phyloP scores from a whole-genome alignment of 495 filamentous ascomycete genomes.

The Penicillium diatomitis region DNA sequence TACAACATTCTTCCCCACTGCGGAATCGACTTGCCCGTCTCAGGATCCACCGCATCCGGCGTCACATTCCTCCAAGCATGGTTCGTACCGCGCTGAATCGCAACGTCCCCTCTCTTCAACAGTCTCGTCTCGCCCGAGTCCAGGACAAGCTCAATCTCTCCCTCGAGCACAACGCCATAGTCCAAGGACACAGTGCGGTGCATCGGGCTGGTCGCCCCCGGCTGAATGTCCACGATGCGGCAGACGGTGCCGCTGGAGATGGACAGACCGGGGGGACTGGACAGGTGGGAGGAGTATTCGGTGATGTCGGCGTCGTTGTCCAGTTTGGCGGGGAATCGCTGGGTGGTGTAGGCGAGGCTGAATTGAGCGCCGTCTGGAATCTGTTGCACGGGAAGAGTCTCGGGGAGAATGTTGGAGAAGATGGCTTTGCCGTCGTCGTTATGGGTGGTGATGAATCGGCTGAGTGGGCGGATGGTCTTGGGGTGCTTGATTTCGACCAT shows the following conservation, averaged over 20 bases:
- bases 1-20: conserved; percentile 49
- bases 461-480: conserved; percentile 25
- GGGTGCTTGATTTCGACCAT: conserved; percentile 8
- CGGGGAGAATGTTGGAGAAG: conserved; percentile 21
- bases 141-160: conserved; percentile 62
- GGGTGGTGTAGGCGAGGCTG: conserved; percentile 42
- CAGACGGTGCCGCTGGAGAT: conserved; percentile 42
- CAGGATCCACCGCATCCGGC: conserved; percentile 14
- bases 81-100: conserved; percentile 49
- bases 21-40: conserved; percentile 4
- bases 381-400: conserved; percentile 12
- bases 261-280: conserved; percentile 33
- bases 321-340: conserved; percentile 43
- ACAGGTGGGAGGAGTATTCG: conserved; percentile 28
- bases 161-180: conserved; percentile 67
- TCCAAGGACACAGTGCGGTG: conserved; percentile 66
- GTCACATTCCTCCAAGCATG: conserved; percentile 32
- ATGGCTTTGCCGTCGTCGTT: conserved; percentile 21
- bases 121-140: conserved; percentile 52
- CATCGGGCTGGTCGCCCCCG: conserved; percentile 51
- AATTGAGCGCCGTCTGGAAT: conserved; percentile 22
- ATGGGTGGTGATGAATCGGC: conserved; percentile 34
- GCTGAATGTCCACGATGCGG: conserved; percentile 56
- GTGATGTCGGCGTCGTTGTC: conserved; percentile 36
- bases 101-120: conserved; percentile 60